Base-by-base conservation (phyloP, 176 grass and related monocot genomes). In the Musa schizocarpa region DNA sequence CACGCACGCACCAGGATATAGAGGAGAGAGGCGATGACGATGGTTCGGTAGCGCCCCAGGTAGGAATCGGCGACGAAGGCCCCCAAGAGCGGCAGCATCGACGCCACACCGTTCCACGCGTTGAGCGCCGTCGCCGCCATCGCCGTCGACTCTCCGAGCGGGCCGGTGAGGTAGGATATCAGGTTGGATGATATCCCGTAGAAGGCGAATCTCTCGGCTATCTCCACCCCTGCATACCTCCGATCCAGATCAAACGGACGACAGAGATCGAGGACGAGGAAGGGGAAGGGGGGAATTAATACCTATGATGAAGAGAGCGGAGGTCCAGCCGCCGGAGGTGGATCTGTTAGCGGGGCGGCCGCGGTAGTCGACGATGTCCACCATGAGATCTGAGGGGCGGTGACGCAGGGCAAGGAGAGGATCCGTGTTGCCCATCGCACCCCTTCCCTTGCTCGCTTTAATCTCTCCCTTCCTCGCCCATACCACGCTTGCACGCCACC, bases 131-230 rank as follows among this genome's bases (percentile, higher is more conserved):
- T 0, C 25, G 83, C 87, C 2, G 87, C 87, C 73, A 56, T 54
- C 26, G 87, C 87, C 53, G 56, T 62, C 61, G 76, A 56, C 78
- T 88, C 65, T 20, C 76, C 80, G 11, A 96, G 68, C 54, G 85
- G 87, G 2, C 92, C 89, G 19, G 92, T 90, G 21, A 96, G 76
- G 83, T 89, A 92, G 74, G 78, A 89, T 10, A 96, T 88, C 24
- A 96, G 76, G 78, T 96, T 96, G 2, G 26, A 68, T 7, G 84
- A 58, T 8, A 96, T 70, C 11, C 92, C 92, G 76, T 74, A 76
- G 82, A 76, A 92, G 0, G 86, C 85, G 14, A 69, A 49, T n/a
- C 89, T 82, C 81, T 96, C 89, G n/a, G 81, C 26, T 65, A 92
- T 85, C 83, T 85, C 83, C 80, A 85, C 83, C 77, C 77, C 87